Evolutionary conservation across 106 monocot species (phyloP), one percentile per base, ranked within the genome.

Genomic region (Dendrobium catenatum): DNA sequence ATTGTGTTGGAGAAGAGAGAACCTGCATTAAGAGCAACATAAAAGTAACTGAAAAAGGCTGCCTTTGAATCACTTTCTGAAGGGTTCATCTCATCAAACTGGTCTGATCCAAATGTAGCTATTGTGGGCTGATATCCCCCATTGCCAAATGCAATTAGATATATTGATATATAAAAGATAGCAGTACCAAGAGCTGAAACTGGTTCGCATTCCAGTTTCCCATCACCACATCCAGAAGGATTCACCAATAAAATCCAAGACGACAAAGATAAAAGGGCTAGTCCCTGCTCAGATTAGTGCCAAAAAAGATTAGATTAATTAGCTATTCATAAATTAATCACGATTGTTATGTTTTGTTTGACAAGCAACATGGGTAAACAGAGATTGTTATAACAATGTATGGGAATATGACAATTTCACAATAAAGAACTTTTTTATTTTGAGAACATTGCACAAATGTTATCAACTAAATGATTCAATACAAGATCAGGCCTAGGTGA

Each of bases 21-120:
- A 68, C 95, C 95, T 2, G 81, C 78, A 61, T 95, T 95, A 27
- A 95, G 88, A 31, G 92, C 95, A 27, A 93, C 73, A 85, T 93
- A 95, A 85, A 95, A 95, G 84, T 88, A 95, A 85, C 93, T 95
- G 85, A 95, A 95, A 90, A 95, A 92, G 42, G 94, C 80, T 0
- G 81, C 61, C 77, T 91, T 94, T 16, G 89, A 91, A 9, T 82
- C 55, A 13, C 37, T 78, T 80, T 94, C 94, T 0, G 3, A 24
- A 20, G 86, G 89, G 43, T 94, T 91, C 27, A 68, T 83, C 72
- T 91, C 94, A 51, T 94, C 91, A 27, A 91, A 94, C 70, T 94
- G 94, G 75, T 94, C 94, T 0, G 89, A 82, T 1, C 94, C 91
- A 33, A 94, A 84, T 0, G 91, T 91, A 0, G 94, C 94, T 8